Evolutionary conservation across 495 filamentous ascomycete species (phyloP), one percentile per base, ranked within the genome.

Genomic region (Polyplosphaeria fusca): DNA sequence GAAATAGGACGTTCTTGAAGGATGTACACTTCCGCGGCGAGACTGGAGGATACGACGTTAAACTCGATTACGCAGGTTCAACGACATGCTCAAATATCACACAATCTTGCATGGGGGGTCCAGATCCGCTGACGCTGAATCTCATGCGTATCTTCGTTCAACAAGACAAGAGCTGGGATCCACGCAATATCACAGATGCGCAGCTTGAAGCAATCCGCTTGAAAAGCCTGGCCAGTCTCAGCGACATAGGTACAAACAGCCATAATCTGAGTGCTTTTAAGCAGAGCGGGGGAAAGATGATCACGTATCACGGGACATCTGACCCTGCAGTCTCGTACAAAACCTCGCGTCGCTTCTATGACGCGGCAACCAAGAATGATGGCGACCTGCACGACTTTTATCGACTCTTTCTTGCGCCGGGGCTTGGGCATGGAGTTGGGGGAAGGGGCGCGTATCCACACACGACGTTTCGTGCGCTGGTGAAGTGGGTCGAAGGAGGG

Each of bases 401-500:
- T 30, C 67, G 65, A 24, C 41, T 61, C 11, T 71, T 66, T 48
- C 25, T 54, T 16, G 61, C 67, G 25, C 68, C 68, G 5, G 67
- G 67, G 3, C 52, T 60, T 3, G 42, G 18, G 4, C 68, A 70
- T 47, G 68, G 67, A 28, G 9, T 12, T 19, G 59, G 48, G 14
- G 63, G 67, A 18, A 16, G 13, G n/a, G 68, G 67, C 12, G 32
- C 52, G 5, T 51, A 42, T n/a, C 68, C 67, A 11, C 24, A n/a
- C 7, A 19, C 47, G 19, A 41, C 49, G 5, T 43, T 70, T 16
- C 48, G 45, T 24, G 42, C 46, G 2, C 32, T 70, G 18, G 35
- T 67, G 18, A 47, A 54, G 12, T 70, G 68, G 67, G 67, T 70
- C 5, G 67, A 70, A 58, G 30, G 55, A 5, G 66, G 66, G 20